Conservation (phyloP, 2,329 filamentous ascomycete genomes). For the Teratosphaeria gauchensis region DNA sequence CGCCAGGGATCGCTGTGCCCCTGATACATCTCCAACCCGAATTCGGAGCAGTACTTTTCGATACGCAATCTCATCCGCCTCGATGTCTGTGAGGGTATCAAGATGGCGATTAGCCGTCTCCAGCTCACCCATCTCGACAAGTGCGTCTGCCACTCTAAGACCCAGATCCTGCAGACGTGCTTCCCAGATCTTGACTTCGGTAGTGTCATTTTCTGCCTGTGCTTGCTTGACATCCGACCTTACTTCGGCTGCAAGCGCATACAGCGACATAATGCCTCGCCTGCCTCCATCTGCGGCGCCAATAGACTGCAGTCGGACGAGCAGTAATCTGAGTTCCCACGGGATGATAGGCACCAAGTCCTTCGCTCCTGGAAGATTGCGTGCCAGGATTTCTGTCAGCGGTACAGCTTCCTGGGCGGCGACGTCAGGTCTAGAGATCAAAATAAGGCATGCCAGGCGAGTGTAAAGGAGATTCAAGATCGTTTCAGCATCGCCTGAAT, state of each 20-base stretch:
- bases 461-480: conserved; percentile 75
- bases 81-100: conserved; percentile 42
- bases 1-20: conserved; percentile 19
- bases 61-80: conserved; percentile 32
- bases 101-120: conserved; percentile 70
- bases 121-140: conserved; percentile 81
- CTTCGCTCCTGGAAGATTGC: conserved; percentile 40
- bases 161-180: conserved; percentile 65
- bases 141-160: conserved; percentile 50
- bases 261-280: conserved; percentile 72
- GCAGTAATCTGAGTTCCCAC: conserved; percentile 76
- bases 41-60: conserved; percentile 60
- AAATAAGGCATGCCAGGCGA: conserved; percentile 69
- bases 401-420: conserved; percentile 53
- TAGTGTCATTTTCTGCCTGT: conserved; percentile 43
- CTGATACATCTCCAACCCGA: conserved; percentile 63
- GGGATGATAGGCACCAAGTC: conserved; percentile 60
- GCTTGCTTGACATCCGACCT: conserved; percentile 17
- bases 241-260: conserved; percentile 55
- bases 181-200: conserved; percentile 59
- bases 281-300: conserved; percentile 76
- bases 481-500: conserved; percentile 48
- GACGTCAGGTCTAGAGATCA: conserved; percentile 56
- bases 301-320: conserved; percentile 73
- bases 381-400: conserved; percentile 45